Evolutionary conservation across 208 protist species (phyloP).

Genomic region (Acanthamoeba culbertsoni): DNA sequence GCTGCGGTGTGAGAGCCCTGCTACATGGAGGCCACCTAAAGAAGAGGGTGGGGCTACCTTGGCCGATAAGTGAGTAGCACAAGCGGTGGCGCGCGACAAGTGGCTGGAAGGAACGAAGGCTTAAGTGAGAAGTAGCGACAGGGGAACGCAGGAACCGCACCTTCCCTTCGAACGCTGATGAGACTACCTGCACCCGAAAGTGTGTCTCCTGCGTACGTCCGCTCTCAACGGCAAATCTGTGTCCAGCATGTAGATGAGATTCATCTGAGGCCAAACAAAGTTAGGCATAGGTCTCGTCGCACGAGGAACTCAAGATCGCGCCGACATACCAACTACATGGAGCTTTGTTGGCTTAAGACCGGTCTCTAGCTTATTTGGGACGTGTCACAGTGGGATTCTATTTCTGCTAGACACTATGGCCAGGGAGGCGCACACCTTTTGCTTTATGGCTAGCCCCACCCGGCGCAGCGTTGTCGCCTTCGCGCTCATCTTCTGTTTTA

Average conservation of each 20-base stretch:
- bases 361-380: neutral
- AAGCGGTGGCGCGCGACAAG: neutral
- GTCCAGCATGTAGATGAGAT: neutral
- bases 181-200: neutral
- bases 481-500: neutral
- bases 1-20: neutral
- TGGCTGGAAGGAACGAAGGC: neutral
- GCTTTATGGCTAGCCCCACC: neutral
- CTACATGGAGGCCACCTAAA: neutral
- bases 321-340: neutral
- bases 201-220: neutral
- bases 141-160: neutral
- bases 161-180: neutral
- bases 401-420: no score
- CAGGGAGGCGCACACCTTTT: neutral
- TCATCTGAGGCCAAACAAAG: neutral
- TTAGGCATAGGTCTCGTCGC: neutral
- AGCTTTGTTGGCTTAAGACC: neutral
- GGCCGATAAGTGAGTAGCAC: neutral
- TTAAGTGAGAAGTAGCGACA: neutral
- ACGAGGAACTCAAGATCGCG: no score
- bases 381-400: no score
- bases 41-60: neutral
- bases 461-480: neutral
- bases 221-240: neutral